These are phyloP conservation scores for Candida albicans DNA, from an alignment of 1,139 yeast species.

Conservation along the genomic window DNA sequence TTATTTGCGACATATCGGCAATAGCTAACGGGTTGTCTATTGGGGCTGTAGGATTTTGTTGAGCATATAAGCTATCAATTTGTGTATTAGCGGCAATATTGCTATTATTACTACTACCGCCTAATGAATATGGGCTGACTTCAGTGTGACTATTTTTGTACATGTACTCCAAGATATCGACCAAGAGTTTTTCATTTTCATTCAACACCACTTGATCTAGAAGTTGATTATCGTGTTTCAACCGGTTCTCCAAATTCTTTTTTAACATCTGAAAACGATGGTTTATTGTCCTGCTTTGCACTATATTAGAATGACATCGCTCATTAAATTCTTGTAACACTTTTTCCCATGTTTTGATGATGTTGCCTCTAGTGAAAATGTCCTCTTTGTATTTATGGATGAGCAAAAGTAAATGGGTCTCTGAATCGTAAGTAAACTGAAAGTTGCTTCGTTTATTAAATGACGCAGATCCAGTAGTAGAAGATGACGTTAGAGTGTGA, in stretches of 20 bases:
- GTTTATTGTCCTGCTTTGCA: slow-evolving; percentile 32
- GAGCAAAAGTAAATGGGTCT: slow-evolving; percentile 23
- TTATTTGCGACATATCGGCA: slow-evolving; percentile 1
- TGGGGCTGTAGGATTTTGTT: not conserved
- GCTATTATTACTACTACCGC: not conserved
- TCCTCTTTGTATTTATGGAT: slow-evolving; percentile 23
- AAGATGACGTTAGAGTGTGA: not conserved
- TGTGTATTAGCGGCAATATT: not conserved
- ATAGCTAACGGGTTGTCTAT: not conserved
- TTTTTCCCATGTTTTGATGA: slow-evolving; percentile 30
- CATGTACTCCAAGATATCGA: slow-evolving; percentile 15
- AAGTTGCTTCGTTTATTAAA: slow-evolving; percentile 19
- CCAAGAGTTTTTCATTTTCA: slow-evolving; percentile 28
- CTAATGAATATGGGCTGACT: slow-evolving; percentile 7
- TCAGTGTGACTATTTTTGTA: slow-evolving; percentile 8
- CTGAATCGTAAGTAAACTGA: slow-evolving; percentile 30
- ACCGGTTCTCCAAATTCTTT: slow-evolving; percentile 24
- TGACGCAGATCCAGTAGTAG: not conserved
- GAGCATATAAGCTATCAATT: not conserved
- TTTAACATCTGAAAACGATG: slow-evolving; percentile 28
- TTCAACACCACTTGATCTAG: slow-evolving; percentile 19
- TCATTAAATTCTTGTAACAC: slow-evolving; percentile 27
- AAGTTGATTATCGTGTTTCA: slow-evolving; percentile 17
- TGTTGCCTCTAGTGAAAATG: slow-evolving; percentile 30
- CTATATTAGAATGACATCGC: slow-evolving; percentile 19